A percentile compares a stretch with the other conserved stretches of the same genome.
phyloP scores from a whole-genome alignment of 73 alveolate genomes.

The Blepharisma japonicum region DNA sequence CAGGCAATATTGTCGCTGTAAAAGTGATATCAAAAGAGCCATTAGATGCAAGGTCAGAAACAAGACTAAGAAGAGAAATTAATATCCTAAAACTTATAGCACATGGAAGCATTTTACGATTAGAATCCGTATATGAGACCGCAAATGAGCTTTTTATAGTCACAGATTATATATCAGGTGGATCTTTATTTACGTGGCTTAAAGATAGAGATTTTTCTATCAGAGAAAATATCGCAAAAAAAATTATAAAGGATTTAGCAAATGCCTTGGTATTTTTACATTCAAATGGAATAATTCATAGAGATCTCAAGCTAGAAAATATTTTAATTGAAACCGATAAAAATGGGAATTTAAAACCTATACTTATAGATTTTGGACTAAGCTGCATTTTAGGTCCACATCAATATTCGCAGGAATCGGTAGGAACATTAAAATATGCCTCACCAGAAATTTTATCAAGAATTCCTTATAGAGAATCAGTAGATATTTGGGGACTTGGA shows the following conservation, averaged over 20 bases:
- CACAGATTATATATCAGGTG: constrained; percentile 78
- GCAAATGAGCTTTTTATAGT: constrained; percentile 64
- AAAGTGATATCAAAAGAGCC: constrained; percentile 42
- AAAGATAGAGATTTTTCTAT: constrained; percentile 34
- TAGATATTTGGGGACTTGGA: constrained; percentile 38
- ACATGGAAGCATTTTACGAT: constrained; percentile 80
- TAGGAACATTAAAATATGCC: constrained; percentile 40
- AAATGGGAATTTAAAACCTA: neutral
- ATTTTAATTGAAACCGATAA: constrained; percentile 54
- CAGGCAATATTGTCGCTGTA: constrained; percentile 40
- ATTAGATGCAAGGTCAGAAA: constrained; percentile 4
- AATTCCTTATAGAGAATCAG: constrained; percentile 32
- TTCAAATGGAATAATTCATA: constrained; percentile 68
- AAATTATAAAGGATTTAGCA: constrained; percentile 62
- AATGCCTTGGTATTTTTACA: constrained; percentile 76
- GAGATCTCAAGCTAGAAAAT: constrained; percentile 91
- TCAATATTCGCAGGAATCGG: constrained; percentile 32
- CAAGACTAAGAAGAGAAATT: constrained; percentile 58
- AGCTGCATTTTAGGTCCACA: constrained; percentile 38
- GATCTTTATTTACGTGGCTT: constrained; percentile 31
- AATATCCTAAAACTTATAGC: constrained; percentile 83
- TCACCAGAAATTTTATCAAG: constrained; percentile 39
- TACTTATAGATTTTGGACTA: constrained; percentile 31
- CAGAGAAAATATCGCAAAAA: constrained; percentile 61
- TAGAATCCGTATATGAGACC: constrained; percentile 81